Evolutionary conservation across 2,329 filamentous ascomycete genomes (phyloP), one percentile per base, ranked within the genome.

Genomic region (Hypomyces perniciosus): DNA sequence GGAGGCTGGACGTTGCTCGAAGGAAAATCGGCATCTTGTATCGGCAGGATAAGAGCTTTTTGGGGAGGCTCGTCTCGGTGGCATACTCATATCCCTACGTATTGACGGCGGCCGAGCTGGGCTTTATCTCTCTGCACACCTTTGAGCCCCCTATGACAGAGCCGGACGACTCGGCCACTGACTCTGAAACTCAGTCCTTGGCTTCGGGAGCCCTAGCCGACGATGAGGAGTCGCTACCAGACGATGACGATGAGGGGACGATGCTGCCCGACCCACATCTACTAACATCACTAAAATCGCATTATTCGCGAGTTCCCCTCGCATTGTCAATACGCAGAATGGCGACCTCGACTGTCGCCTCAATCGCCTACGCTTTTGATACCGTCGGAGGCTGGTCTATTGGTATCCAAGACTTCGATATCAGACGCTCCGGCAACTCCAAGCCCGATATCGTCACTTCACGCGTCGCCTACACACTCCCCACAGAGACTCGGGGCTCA

Each of bases 321-420:
- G 88, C 90, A 0, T 71, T 96, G n/a, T 92, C 89, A 0, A 80
- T 97, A 35, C 82, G 90, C n/a, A 79, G 76, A 28, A 81, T 81
- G 10, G 65, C 79, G 1, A 71, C 73, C 4, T 80, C 79, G 8
- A 80, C 89, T 13, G 79, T 90, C n/a, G 86, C 89, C 2, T 90
- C 88, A 0, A 87, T 96, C 53, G 91, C 89, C 1, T 96, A 95
- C 65, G 88, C 88, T 0, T 83, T 95, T 57, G 84, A 86, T 12
- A 86, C 87, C 2, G 75, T 85, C 3, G 83, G 83, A 40, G 90
- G 90, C 29, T 96, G 91, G 88, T 90, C 87, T 6, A 79, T 96
- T 12, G 91, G 90, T 2, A 81, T 97, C n/a, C 92, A 97, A 66
- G 92, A 96, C 66, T 73, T 96, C 40, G 83, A 86, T 52, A 77